phyloP scores from a whole-genome alignment of 352 stramenopile species.

The Phytopythium litorale region DNA sequence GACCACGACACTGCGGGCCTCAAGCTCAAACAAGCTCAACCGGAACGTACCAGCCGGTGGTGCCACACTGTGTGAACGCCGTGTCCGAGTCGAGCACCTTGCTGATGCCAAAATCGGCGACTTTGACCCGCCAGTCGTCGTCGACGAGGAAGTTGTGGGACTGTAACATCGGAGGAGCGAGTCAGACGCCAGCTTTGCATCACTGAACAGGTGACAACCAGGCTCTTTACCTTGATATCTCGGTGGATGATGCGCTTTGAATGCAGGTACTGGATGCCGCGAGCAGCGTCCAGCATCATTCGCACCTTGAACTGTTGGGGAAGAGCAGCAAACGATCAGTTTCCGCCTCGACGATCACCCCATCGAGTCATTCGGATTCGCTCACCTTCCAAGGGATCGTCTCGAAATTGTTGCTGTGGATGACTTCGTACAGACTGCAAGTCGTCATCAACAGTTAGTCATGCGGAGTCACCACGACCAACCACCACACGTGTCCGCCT shows the following conservation, averaged over 20 bases:
- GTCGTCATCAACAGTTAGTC: too few relatives aligned
- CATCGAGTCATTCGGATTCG: neutral
- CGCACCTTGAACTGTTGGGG: conserved; percentile 80
- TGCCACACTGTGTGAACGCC: conserved; percentile 85
- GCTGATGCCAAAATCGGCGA: conserved; percentile 88
- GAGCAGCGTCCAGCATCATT: conserved; percentile 87
- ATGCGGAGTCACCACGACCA: too few relatives aligned
- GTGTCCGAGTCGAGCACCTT: conserved; percentile 85
- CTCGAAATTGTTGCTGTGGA: conserved; percentile 86
- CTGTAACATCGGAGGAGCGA: conserved; percentile 19
- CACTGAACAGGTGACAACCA: neutral
- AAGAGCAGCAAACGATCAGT: conserved; percentile 4
- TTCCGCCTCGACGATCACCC: neutral
- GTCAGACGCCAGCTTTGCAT: neutral
- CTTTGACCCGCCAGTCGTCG: conserved; percentile 88
- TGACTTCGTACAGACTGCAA: conserved; percentile 83
- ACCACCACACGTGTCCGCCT: too few relatives aligned
- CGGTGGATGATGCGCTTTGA: conserved; percentile 86
- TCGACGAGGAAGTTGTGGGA: conserved; percentile 90
- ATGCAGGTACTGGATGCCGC: conserved; percentile 88
- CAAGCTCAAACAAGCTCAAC: neutral
- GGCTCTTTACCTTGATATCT: conserved; percentile 74
- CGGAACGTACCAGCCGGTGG: conserved; percentile 65
- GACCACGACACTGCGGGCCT: neutral
- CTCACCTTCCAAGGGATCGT: conserved; percentile 88